Conservation (phyloP, 768 basidiomycete genomes). For the Lactifluus hygrophoroides region DNA sequence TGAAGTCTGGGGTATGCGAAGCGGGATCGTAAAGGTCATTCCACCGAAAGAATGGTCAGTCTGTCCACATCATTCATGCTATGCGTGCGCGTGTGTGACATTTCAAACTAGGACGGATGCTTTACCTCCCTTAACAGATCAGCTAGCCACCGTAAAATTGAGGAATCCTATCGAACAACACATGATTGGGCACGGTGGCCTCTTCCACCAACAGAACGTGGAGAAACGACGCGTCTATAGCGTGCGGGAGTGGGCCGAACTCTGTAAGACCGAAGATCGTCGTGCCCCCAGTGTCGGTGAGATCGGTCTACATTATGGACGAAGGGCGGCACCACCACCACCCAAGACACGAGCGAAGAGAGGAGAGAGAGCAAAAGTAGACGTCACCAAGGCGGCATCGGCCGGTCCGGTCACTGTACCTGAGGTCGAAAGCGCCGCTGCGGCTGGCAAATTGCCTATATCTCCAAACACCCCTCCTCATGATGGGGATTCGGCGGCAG, state of each 20-base stretch:
- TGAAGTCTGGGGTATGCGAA: constrained; percentile 82
- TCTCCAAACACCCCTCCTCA: constrained; percentile 5
- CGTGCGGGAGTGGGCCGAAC: constrained; percentile 80
- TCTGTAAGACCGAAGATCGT: constrained; percentile 62
- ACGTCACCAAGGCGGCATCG: constrained; percentile 37
- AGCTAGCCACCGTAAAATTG: constrained; percentile 69
- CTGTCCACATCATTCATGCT: constrained; percentile 16
- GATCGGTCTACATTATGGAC: constrained; percentile 42
- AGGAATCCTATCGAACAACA: constrained; percentile 89
- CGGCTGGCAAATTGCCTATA: not conserved
- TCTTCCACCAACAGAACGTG: constrained; percentile 86
- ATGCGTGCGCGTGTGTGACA: constrained; percentile 17
- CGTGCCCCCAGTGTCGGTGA: constrained; percentile 67
- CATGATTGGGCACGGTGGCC: constrained; percentile 78
- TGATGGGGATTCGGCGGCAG: not conserved
- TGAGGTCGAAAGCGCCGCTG: not conserved
- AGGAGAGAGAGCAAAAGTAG: constrained; percentile 33
- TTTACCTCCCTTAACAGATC: constrained; percentile 62
- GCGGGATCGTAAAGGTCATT: constrained; percentile 94
- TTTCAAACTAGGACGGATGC: constrained; percentile 48
- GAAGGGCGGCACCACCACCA: constrained; percentile 28
- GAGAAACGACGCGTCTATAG: constrained; percentile 80
- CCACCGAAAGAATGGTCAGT: constrained; percentile 90
- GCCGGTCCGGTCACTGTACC: constrained; percentile 11
- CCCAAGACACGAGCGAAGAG: constrained; percentile 35